Evolutionary conservation across 2,329 filamentous ascomycete species (phyloP).

Genomic region (Cladosporium austrohemisphaericum): DNA sequence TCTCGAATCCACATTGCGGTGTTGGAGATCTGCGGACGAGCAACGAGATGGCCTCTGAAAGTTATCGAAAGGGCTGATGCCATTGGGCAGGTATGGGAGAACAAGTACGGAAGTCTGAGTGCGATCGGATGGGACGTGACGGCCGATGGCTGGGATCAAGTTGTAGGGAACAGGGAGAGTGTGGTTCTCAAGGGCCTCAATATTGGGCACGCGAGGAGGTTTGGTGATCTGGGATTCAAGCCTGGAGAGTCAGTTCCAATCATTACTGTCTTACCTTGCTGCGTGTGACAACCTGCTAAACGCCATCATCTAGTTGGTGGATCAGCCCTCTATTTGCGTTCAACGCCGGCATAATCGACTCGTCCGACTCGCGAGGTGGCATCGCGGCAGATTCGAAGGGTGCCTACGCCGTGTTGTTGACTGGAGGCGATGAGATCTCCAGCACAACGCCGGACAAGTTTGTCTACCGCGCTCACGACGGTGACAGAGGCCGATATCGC

Average conservation of each 20-base stretch:
- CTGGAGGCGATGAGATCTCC: constrained; percentile 38
- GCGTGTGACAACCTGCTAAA: not conserved
- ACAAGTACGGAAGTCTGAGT: constrained; percentile 1
- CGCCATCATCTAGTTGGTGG: constrained; percentile 43
- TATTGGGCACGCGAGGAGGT: constrained; percentile 34
- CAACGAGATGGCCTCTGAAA: constrained; percentile 45
- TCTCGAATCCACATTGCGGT: constrained; percentile 47
- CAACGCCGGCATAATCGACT: constrained; percentile 47
- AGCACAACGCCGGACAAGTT: constrained; percentile 35
- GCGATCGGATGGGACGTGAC: constrained; percentile 34
- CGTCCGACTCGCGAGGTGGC: constrained; percentile 39
- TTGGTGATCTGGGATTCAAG: constrained; percentile 44
- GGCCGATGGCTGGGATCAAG: constrained; percentile 41
- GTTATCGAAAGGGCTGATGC: constrained; percentile 45
- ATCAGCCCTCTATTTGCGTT: constrained; percentile 47
- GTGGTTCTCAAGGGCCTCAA: constrained; percentile 29
- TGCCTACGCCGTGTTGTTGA: constrained; percentile 46
- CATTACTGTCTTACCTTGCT: constrained; percentile 1
- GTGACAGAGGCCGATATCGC: constrained; percentile 43
- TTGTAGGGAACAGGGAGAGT: constrained; percentile 38
- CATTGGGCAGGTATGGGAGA: constrained; percentile 39
- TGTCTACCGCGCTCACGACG: constrained; percentile 38
- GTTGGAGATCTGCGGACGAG: constrained; percentile 40
- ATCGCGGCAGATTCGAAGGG: constrained; percentile 41
- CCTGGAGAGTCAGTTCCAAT: constrained; percentile 41